A percentile compares a stretch with the other conserved stretches of the same genome.
Evolutionary conservation across 176 grass and related monocot genomes (phyloP).

Genomic region (Zea luxurians): DNA sequence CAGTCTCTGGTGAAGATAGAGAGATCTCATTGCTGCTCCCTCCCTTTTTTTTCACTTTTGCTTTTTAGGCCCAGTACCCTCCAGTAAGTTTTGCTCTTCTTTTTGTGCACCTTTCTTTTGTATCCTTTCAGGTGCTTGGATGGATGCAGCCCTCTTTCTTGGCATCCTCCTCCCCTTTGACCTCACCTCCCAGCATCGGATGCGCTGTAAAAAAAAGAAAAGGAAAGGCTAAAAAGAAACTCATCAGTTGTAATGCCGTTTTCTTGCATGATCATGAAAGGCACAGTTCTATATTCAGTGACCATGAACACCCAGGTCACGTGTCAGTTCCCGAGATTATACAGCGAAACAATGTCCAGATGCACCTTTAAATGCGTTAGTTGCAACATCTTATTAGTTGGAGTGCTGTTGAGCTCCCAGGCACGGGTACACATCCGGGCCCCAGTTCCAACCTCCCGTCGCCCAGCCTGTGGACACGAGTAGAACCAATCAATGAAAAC

Average conservation of each 20-base stretch:
- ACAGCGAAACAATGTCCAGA: background rate
- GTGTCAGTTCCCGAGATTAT: too few species aligned
- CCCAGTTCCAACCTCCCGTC: conserved; percentile 27
- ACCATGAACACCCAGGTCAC: too few species aligned
- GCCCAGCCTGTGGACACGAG: background rate
- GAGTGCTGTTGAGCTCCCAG: conserved; percentile 20
- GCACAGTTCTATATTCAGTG: conserved; percentile 22
- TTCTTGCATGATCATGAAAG: conserved; percentile 24
- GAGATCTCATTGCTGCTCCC: conserved; percentile 19
- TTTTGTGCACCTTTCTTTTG: conserved; percentile 19
- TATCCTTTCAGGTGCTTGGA: conserved; percentile 47
- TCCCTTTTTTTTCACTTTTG: conserved; percentile 43
- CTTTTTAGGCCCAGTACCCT: conserved; percentile 45
- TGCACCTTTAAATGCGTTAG: conserved; percentile 33
- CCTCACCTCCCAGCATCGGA: conserved; percentile 44
- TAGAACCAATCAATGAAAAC: background rate
- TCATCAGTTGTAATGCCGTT: conserved; percentile 38
- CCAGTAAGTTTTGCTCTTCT: conserved; percentile 52
- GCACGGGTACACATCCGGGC: background rate
- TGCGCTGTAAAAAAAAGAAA: conserved; percentile 33
- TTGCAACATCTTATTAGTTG: conserved; percentile 41
- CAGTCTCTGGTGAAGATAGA: conserved; percentile 25
- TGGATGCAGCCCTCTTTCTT: conserved; percentile 45
- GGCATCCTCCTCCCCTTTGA: conserved; percentile 37
- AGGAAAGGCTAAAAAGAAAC: conserved; percentile 37